Conservation (phyloP, 768 basidiomycete genomes). For the Pleurotus platypus region DNA sequence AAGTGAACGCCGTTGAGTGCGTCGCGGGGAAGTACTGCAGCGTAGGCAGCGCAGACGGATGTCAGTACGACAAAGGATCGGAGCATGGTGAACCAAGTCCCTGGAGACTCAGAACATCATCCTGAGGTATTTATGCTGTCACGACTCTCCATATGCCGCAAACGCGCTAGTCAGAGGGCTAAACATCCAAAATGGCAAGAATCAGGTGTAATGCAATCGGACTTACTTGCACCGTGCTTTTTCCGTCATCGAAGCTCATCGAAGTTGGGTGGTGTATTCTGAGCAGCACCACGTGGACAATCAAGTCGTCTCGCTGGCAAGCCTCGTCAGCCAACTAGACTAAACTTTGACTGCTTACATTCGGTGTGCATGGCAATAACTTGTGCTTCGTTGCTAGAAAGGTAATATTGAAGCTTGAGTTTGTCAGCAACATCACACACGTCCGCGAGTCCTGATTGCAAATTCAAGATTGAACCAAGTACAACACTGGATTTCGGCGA, state of each 20-base stretch:
- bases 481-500: not conserved
- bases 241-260: not conserved
- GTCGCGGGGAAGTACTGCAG: conserved; percentile 16
- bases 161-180: conserved; percentile 2
- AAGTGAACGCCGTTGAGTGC: conserved; percentile 23
- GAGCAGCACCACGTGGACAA: not conserved
- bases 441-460: not conserved
- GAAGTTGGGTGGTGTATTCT: not conserved
- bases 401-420: not conserved
- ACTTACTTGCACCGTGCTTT: conserved; percentile 7
- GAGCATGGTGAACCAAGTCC: conserved; percentile 13
- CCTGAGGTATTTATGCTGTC: conserved; percentile 7
- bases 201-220: conserved; percentile 7
- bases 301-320: not conserved
- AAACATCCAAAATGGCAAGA: conserved; percentile 1
- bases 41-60: conserved; percentile 17
- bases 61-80: conserved; percentile 15
- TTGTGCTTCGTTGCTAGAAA: not conserved
- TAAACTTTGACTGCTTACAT: not conserved
- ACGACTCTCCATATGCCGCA: not conserved
- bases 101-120: not conserved
- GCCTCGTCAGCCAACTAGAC: not conserved
- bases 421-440: not conserved
- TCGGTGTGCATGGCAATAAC: not conserved
- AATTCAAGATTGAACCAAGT: not conserved